These are phyloP conservation scores for Kwoniella sp. DNA, from an alignment of 768 basidiomycete species.

Conservation along the genomic window DNA sequence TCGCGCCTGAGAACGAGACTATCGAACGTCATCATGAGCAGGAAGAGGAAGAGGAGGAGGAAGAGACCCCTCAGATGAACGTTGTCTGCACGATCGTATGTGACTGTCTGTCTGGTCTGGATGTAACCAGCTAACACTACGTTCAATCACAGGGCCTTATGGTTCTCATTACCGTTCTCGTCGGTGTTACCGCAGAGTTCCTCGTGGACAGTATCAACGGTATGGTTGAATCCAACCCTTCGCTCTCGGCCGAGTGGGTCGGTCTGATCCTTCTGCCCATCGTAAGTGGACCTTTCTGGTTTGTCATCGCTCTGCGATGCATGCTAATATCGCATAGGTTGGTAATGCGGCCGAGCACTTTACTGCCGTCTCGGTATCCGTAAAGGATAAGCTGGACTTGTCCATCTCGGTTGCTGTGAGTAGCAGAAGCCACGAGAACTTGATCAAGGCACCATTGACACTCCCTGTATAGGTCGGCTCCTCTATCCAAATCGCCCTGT, in stretches of 20 bases:
- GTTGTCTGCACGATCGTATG: conserved; percentile 36
- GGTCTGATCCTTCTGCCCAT: conserved; percentile 88
- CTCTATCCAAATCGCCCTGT: conserved; percentile 61
- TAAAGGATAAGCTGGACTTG: conserved; percentile 78
- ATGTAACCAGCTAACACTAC: too few species aligned
- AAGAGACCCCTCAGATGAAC: conserved; percentile 48
- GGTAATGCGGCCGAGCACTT: conserved; percentile 62
- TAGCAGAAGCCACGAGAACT: conserved; percentile 53
- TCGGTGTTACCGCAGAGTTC: conserved; percentile 61
- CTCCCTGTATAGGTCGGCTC: conserved; percentile 61
- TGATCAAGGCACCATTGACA: background rate
- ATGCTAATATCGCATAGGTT: conserved; percentile 8
- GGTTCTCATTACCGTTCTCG: conserved; percentile 50
- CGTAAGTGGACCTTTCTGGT: conserved; percentile 51
- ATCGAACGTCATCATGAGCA: background rate
- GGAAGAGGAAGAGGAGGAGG: conserved; percentile 44
- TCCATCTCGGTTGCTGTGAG: conserved; percentile 87
- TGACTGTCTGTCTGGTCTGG: background rate
- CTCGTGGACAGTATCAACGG: conserved; percentile 80
- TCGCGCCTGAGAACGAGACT: background rate
- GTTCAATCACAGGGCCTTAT: conserved; percentile 37
- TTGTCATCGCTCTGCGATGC: conserved; percentile 62
- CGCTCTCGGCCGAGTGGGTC: conserved; percentile 73
- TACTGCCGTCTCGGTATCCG: conserved; percentile 85
- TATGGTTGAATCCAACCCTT: conserved; percentile 56